These are phyloP conservation scores for Diophrys sp. DNA, from an alignment of 73 alveolate species.

Conservation along the genomic window DNA sequence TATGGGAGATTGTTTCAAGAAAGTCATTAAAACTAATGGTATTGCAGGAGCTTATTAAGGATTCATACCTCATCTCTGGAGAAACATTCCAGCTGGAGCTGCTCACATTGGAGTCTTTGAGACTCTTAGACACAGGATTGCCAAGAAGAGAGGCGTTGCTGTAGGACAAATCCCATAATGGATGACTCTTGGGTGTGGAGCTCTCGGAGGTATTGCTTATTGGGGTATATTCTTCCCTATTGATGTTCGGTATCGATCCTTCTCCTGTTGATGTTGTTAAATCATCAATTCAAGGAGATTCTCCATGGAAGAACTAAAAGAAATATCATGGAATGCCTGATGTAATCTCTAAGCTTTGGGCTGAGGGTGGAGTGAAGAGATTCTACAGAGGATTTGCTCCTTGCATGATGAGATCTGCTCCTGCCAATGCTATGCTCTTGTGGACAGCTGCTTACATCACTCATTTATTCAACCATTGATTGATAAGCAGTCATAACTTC, in stretches of 20 bases:
- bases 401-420: conserved; percentile 3
- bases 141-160: background rate
- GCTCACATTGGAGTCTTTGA: background rate
- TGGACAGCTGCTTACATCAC: background rate
- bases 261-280: conserved; percentile 9
- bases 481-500: background rate
- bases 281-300: background rate
- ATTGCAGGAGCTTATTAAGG: conserved; percentile 6
- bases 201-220: conserved; percentile 5
- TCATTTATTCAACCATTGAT: background rate
- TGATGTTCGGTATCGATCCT: too few relatives aligned
- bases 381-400: conserved; percentile 4
- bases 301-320: background rate
- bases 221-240: background rate
- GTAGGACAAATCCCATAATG: background rate
- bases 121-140: background rate
- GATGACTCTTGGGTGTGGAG: background rate
- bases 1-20: background rate
- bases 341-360: background rate
- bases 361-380: conserved; percentile 3
- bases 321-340: background rate
- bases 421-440: conserved; percentile 5
- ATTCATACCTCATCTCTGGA: background rate
- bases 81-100: conserved; percentile 2
- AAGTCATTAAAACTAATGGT: background rate